Base-by-base conservation (phyloP, 805 yeast species). In the Cyberlindnera americana region DNA sequence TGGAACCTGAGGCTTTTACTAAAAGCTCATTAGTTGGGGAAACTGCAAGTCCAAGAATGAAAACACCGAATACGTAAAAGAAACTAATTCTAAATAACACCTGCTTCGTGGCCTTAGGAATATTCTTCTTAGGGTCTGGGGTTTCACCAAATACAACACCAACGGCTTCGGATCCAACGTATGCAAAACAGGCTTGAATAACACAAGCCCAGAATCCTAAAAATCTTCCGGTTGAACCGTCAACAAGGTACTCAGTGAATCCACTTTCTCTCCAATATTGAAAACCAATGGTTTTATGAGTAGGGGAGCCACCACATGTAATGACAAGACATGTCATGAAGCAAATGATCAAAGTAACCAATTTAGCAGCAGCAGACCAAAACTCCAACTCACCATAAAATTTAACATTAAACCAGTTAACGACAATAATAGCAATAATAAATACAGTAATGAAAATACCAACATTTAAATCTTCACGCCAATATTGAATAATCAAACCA, bases 231-330 rank as follows among this genome's bases (percentile, higher is more conserved):
- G 51, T 57, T 16, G 65, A 41, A 3, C 77, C 78, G 3, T 40
- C 56, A 24, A 71, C 72, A n/a, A 57, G 49, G 53, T 53, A 65
- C 43, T 62, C 58, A 29, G 52, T 64, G 49, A 70, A 81, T 0
- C 86, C 81, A 43, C 88, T 88, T 44, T 75, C 53, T 29, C 66
- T 60, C 85, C 86, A 82, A 57, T 67, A 82, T 50, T 83, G 69
- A 62, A 81, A 83, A 2, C 89, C 90, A 27, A 75, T 62, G 59
- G 90, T 71, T 49, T 82, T 87, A 52, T 79, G 81, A 32, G 70
- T 69, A 46, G 90, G 89, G 19, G 80, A 83, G 37, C 91, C 95
- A 43, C 95, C 95, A 39, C 78, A 64, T 61, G 82, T 80, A 42
- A 84, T 74, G 37, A 79, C 65, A 46, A 81, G 18, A 17, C 22